phyloP scores from a whole-genome alignment of 306 rosid genomes.

The Inga oerstediana region DNA sequence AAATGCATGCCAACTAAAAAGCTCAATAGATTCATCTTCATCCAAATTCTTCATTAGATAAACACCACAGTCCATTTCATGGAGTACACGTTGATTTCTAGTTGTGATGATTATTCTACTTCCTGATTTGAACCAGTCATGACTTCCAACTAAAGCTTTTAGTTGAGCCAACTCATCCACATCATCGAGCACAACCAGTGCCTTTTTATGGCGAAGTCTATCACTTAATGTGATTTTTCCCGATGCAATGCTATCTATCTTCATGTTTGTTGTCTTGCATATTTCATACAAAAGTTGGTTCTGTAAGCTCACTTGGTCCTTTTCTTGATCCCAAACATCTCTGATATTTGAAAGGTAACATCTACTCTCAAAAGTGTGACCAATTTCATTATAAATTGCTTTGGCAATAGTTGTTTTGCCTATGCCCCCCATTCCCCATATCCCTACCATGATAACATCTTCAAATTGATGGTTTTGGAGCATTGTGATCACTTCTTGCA shows the following conservation, averaged over 20 bases:
- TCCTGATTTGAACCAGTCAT: background rate
- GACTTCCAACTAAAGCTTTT: background rate
- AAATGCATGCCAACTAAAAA: background rate
- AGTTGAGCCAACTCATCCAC: background rate
- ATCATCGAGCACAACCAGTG: background rate
- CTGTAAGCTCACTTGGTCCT: background rate
- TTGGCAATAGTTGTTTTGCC: background rate
- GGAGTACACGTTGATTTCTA: background rate
- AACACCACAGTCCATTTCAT: accelerated
- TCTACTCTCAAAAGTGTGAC: background rate
- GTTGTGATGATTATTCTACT: background rate
- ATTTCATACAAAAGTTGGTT: background rate
- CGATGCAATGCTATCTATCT: background rate
- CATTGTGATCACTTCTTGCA: no score
- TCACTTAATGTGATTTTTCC: background rate
- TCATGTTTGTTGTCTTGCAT: background rate
- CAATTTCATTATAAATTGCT: background rate
- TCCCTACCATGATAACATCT: no score
- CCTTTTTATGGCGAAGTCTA: background rate
- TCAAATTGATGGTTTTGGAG: no score
- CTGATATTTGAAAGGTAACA: background rate
- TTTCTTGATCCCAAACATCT: background rate
- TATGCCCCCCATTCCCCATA: no score
- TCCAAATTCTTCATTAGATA: background rate
- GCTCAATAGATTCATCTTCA: background rate